A percentile compares a stretch with the other conserved stretches of the same genome.
These are phyloP conservation scores for Mucuna pruriens DNA, from an alignment of 306 rosid genomes.

Conservation along the genomic window DNA sequence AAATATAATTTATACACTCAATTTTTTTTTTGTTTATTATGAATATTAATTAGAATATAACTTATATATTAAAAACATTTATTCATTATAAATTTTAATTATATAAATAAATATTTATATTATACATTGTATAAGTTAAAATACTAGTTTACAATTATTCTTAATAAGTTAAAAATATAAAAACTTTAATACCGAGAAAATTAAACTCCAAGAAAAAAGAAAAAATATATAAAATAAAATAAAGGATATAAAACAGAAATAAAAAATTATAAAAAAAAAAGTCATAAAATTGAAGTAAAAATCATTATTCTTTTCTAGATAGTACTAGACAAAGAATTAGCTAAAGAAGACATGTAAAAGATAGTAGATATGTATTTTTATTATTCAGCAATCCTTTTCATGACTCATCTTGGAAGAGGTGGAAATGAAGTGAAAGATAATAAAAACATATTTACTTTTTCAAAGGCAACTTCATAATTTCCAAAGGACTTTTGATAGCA, in stretches of 20 bases:
- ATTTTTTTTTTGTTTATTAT: too few species aligned
- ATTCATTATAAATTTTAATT: too few species aligned
- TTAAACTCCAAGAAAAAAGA: not conserved
- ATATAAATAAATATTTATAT: too few species aligned
- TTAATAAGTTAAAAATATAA: too few species aligned
- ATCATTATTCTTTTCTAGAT: not conserved
- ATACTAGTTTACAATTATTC: too few species aligned
- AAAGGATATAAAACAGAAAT: too few species aligned
- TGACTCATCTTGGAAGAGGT: not conserved
- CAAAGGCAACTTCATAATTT: not conserved
- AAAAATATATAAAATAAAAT: not conserved
- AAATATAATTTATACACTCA: too few species aligned
- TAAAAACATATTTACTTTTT: not conserved
- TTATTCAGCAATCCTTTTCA: not conserved
- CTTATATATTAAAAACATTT: too few species aligned
- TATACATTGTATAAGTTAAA: too few species aligned
- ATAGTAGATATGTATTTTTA: not conserved
- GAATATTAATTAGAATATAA: too few species aligned
- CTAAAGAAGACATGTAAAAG: not conserved
- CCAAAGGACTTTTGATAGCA: slow-evolving; percentile 18
- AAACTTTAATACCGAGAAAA: not conserved
- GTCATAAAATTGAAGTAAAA: not conserved
- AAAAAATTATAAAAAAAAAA: not conserved
- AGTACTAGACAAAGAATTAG: not conserved
- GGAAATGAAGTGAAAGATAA: not conserved